Base-by-base conservation (phyloP, 2,329 filamentous ascomycete genomes). In the Clonostachys rosea region DNA sequence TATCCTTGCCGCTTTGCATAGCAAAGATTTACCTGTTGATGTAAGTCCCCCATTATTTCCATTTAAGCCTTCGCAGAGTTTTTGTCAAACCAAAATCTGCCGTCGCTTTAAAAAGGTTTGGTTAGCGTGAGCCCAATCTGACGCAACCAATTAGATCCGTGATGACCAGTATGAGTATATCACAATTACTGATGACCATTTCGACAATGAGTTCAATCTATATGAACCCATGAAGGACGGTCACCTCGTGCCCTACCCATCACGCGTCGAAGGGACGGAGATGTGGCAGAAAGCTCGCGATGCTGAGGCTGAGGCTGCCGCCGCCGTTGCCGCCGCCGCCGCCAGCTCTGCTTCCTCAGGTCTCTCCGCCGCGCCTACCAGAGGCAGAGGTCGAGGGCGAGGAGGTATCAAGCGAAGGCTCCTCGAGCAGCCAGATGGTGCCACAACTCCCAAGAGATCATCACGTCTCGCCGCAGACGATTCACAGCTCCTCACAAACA, bases 321-420 rank as follows among this genome's bases (percentile, higher is more conserved):
- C 59, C 35, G 54, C 59, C 13, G 54, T 56, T 37, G 50, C 52
- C 33, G 47, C 54, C n/a, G 48, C 59, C 30, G 50, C 55, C 47
- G 56, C 56, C 34, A 53, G 58, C 35, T 30, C 24, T 9, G 24
- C 24, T 30, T 30, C 24, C 24, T 30, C 24, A 30, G 24, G 24
- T 8, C 24, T 30, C 24, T 57, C 51, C 51, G 58, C 66, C 46
- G 67, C 62, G 45, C 63, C 60, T 20, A 55, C 60, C 30, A 65
- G 53, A 50, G 59, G 49, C 56, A 61, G 57, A 60, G 67, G 60
- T 45, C 59, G 53, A 55, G 66, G 55, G 42, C 66, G 57, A 43
- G 63, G 58, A 34, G 58, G 56, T 46, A 61, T 56, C 50, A 82
- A 81, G 63, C 73, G 78, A 20, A 78, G 72, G 55, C 71, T 76